These are phyloP conservation scores for Clonostachys sp. DNA, from an alignment of 2,329 filamentous ascomycete species.

Conservation along the genomic window DNA sequence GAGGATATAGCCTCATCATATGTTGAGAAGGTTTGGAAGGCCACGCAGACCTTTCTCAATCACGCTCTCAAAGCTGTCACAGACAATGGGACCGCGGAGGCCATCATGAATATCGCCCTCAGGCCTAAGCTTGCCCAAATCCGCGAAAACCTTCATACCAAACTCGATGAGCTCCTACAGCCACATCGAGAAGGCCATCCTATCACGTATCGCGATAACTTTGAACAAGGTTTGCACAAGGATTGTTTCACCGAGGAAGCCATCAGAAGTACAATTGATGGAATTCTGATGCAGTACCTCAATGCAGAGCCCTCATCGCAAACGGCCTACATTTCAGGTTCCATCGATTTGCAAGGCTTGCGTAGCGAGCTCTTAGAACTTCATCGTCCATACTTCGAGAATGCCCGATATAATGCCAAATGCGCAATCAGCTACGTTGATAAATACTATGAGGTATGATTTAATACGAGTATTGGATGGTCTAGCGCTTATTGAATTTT, in stretches of 20 bases:
- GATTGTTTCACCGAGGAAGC: constrained; percentile 4
- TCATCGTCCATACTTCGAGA: constrained; percentile 23
- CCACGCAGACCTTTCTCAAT: constrained; percentile 18
- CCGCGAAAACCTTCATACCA: constrained; percentile 27
- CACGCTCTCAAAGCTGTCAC: constrained; percentile 25
- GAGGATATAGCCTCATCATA: constrained; percentile 32
- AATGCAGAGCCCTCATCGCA: neutral
- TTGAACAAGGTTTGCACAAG: constrained; percentile 24
- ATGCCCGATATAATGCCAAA: constrained; percentile 17
- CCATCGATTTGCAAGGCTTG: constrained; percentile 5
- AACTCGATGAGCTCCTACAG: constrained; percentile 37
- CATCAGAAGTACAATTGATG: neutral
- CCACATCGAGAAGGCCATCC: constrained; percentile 37
- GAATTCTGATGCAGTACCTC: constrained; percentile 1
- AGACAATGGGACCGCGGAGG: constrained; percentile 9
- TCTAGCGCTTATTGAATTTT: neutral
- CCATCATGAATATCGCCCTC: constrained; percentile 13
- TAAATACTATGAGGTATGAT: constrained; percentile 25
- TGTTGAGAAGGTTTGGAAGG: neutral
- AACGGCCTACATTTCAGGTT: neutral
- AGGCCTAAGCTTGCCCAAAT: constrained; percentile 22
- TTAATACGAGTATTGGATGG: neutral
- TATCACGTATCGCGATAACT: constrained; percentile 47
- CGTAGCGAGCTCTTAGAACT: constrained; percentile 2
- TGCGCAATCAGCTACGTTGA: constrained; percentile 24